phyloP scores from a whole-genome alignment of 805 yeast genomes.

The Schizosaccharomyces osmophilus region DNA sequence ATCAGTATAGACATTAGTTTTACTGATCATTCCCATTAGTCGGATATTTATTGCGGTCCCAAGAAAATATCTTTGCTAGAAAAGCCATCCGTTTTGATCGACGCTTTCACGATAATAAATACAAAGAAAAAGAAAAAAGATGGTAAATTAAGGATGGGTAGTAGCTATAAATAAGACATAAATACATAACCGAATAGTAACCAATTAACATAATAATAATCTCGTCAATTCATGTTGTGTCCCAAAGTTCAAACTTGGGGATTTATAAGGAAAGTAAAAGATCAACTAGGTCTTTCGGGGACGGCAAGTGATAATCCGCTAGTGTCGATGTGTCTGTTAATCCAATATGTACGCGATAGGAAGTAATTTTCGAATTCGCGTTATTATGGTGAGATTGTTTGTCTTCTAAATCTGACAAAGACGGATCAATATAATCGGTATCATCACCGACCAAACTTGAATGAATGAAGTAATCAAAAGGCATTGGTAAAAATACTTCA shows the following conservation, averaged over 20 bases:
- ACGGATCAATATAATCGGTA: not conserved
- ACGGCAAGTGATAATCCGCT: not conserved
- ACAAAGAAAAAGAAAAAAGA: too few relatives aligned
- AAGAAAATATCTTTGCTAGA: too few relatives aligned
- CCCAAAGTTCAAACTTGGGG: not conserved
- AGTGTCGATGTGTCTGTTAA: not conserved
- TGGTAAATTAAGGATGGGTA: too few relatives aligned
- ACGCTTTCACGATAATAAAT: too few relatives aligned
- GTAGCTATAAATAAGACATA: too few relatives aligned
- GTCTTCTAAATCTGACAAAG: not conserved
- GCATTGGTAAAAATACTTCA: constrained; percentile 25
- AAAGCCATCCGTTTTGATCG: too few relatives aligned
- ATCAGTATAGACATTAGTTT: too few relatives aligned
- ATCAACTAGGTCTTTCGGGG: not conserved
- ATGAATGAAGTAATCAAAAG: not conserved
- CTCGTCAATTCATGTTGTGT: not conserved
- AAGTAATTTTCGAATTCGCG: not conserved
- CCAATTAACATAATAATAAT: not conserved
- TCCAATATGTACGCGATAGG: not conserved
- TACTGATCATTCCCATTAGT: too few relatives aligned
- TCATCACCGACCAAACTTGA: not conserved
- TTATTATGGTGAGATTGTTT: not conserved
- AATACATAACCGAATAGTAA: too few relatives aligned
- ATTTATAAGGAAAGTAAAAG: not conserved
- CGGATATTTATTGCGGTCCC: too few relatives aligned